Conservation (phyloP, 805 yeast species). For the Barnettozyma pratensis region DNA sequence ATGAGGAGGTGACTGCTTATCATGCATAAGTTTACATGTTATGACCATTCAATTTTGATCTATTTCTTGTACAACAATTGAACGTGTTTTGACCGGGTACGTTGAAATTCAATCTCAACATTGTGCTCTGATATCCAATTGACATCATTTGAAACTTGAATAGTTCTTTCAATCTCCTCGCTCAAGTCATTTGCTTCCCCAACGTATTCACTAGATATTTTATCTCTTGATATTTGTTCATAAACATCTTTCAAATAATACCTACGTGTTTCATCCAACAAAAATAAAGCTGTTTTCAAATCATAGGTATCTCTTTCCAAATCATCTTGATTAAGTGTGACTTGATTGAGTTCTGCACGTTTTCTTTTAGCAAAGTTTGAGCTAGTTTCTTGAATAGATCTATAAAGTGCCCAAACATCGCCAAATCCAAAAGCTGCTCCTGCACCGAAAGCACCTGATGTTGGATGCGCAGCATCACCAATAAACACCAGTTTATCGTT, state of each 20-base stretch:
- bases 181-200: neutral
- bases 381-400: neutral
- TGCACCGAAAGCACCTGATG: neutral
- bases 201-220: neutral
- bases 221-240: neutral
- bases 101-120: neutral
- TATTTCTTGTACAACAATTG: neutral
- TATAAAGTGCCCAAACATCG: neutral
- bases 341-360: neutral
- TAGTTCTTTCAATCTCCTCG: neutral
- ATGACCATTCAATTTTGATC: neutral
- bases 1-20: too few species aligned
- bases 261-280: slow-evolving; percentile 2
- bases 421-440: slow-evolving; percentile 2
- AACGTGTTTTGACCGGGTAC: neutral
- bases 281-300: neutral
- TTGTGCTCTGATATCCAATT: neutral
- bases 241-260: neutral
- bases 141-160: neutral
- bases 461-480: slow-evolving; percentile 3
- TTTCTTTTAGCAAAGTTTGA: neutral
- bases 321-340: neutral
- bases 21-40: too few species aligned
- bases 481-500: neutral
- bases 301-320: neutral